These are phyloP conservation scores for Umbelopsis vinacea DNA, from an alignment of 192 early-diverging fungal species.

Conservation along the genomic window DNA sequence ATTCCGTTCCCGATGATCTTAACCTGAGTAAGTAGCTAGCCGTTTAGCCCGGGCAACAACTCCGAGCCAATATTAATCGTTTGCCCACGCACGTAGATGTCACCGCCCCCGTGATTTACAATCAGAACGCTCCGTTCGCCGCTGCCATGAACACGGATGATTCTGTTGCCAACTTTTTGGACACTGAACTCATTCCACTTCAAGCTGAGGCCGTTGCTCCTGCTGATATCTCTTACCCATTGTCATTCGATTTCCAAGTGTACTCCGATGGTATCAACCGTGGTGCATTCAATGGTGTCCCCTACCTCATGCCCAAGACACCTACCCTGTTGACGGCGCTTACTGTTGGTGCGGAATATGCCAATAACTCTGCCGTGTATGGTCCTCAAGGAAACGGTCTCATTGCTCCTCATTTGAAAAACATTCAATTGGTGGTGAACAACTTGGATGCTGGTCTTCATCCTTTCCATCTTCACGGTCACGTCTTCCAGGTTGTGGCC, in stretches of 20 bases:
- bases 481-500: constrained; percentile 79
- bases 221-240: constrained; percentile 50
- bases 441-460: constrained; percentile 80
- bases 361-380: constrained; percentile 57
- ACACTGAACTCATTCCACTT: constrained; percentile 59
- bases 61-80: constrained; percentile 1
- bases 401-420: constrained; percentile 65
- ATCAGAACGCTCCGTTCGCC: constrained; percentile 35
- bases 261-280: constrained; percentile 77
- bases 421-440: constrained; percentile 72
- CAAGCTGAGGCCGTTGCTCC: constrained; percentile 42
- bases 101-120: constrained; percentile 63
- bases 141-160: constrained; percentile 33
- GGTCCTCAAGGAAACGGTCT: constrained; percentile 66
- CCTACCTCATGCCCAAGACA: constrained; percentile 66
- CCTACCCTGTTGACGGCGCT: constrained; percentile 72
- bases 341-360: constrained; percentile 49
- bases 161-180: constrained; percentile 49
- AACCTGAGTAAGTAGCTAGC: constrained; percentile 45
- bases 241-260: constrained; percentile 69
- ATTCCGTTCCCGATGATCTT: constrained; percentile 60
- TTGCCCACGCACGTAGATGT: constrained; percentile 36
- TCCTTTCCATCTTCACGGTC: constrained; percentile 84
- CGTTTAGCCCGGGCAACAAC: background rate
- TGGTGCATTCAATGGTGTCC: constrained; percentile 79